phyloP scores from a whole-genome alignment of 2,329 filamentous ascomycete genomes.

The Stemphylium beticola region DNA sequence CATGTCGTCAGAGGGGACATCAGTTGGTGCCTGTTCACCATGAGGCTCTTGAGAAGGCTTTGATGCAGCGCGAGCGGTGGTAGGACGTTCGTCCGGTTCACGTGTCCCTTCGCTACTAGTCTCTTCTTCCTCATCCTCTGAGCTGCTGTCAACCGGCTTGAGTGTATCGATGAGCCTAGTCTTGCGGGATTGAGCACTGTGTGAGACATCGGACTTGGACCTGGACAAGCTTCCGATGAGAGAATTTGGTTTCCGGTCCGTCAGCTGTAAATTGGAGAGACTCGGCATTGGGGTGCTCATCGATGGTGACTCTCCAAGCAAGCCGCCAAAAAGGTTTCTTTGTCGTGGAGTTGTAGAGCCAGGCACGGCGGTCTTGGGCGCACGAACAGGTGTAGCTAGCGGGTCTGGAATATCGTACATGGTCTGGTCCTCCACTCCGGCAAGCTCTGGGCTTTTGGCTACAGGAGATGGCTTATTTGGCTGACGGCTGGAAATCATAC shows the following conservation, averaged over 20 bases:
- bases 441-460: conserved; percentile 17
- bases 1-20: conserved; percentile 19
- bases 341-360: conserved; percentile 48
- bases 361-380: conserved; percentile 16
- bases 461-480: conserved; percentile 22
- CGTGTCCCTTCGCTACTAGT: conserved; percentile 32
- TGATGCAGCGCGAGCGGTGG: background rate
- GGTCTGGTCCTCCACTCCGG: conserved; percentile 37
- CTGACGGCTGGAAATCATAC: conserved; percentile 39
- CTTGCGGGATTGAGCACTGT: conserved; percentile 31
- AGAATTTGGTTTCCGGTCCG: conserved; percentile 31
- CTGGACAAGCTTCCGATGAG: conserved; percentile 31
- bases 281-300: conserved; percentile 40
- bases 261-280: conserved; percentile 39
- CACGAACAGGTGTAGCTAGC: conserved; percentile 26
- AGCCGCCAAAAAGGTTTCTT: conserved; percentile 41
- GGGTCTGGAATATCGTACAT: conserved; percentile 45
- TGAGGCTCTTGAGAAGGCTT: background rate
- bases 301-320: conserved; percentile 38
- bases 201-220: conserved; percentile 43
- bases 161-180: conserved; percentile 42
- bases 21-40: background rate
- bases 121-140: conserved; percentile 33
- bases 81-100: conserved; percentile 6
- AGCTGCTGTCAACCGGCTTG: conserved; percentile 32